Conservation (phyloP, 768 basidiomycete genomes). For the Gelatoporia subvermispora region DNA sequence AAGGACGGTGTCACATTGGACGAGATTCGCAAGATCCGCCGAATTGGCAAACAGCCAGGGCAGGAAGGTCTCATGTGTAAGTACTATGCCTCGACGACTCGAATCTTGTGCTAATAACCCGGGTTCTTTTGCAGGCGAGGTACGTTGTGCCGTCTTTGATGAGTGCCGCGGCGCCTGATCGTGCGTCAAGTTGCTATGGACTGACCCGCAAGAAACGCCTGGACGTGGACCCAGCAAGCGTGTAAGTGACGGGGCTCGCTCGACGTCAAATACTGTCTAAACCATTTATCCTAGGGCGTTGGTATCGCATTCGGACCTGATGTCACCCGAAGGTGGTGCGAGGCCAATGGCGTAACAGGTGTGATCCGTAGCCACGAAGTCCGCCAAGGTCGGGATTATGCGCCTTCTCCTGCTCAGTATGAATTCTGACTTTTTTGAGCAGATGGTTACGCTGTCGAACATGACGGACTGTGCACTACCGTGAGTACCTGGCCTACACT, state of each 20-base stretch:
- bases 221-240: slow-evolving; percentile 97
- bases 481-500: slow-evolving; percentile 35
- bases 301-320: slow-evolving; percentile 96
- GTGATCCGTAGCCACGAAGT: slow-evolving; percentile 97
- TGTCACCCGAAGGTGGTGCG: slow-evolving; percentile 87
- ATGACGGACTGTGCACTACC: slow-evolving; percentile 91
- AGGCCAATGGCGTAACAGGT: slow-evolving; percentile 78
- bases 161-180: slow-evolving; percentile 5
- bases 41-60: slow-evolving; percentile 88
- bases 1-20: slow-evolving; percentile 93
- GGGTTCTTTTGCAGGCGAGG: slow-evolving; percentile 49
- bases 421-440: slow-evolving; percentile 2
- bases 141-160: slow-evolving; percentile 26
- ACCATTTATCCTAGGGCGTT: slow-evolving; percentile 58
- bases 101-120: slow-evolving; percentile 1
- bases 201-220: slow-evolving; percentile 84
- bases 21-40: slow-evolving; percentile 83
- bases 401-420: not conserved
- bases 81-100: slow-evolving; percentile 32
- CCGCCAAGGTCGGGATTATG: slow-evolving; percentile 64
- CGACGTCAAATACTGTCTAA: not conserved
- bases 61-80: slow-evolving; percentile 93
- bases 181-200: slow-evolving; percentile 75
- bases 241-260: slow-evolving; percentile 37
- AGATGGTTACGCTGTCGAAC: slow-evolving; percentile 95